These are phyloP conservation scores for Stachybotrys chartarum DNA, from an alignment of 2,329 filamentous ascomycete genomes.

Conservation along the genomic window DNA sequence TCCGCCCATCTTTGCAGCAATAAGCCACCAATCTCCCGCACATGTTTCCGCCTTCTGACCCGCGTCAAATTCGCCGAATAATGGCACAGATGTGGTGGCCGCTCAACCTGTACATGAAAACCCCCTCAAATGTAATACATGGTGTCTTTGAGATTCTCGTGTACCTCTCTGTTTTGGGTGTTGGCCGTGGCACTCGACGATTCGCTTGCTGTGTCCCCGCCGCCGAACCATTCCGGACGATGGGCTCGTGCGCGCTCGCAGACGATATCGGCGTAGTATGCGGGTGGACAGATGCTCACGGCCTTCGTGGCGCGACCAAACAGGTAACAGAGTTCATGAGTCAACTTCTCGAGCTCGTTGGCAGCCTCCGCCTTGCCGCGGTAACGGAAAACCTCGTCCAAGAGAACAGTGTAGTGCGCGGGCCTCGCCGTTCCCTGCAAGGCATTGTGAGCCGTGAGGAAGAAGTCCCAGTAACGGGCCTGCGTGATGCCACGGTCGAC, in stretches of 20 bases:
- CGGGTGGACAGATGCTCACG: constrained; percentile 79
- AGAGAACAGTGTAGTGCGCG: constrained; percentile 73
- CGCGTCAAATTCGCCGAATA: no score
- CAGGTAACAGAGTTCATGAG: constrained; percentile 74
- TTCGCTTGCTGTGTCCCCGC: constrained; percentile 23
- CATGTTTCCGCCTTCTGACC: no score
- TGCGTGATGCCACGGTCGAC: constrained; percentile 80
- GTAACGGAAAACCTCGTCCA: constrained; percentile 59
- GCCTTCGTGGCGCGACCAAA: constrained; percentile 84
- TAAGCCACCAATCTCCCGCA: no score
- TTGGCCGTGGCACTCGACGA: constrained; percentile 3
- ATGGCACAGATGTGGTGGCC: no score
- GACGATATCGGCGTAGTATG: constrained; percentile 84
- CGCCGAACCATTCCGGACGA: constrained; percentile 55
- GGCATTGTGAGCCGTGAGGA: constrained; percentile 71
- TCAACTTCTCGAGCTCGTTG: constrained; percentile 64
- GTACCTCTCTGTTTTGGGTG: constrained; percentile 23
- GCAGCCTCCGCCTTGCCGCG: constrained; percentile 39
- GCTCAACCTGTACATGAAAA: background rate
- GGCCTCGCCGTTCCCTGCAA: constrained; percentile 78
- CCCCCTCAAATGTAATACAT: constrained; percentile 50
- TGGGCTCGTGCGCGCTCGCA: constrained; percentile 73
- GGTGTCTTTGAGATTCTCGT: constrained; percentile 32
- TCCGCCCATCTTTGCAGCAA: no score
- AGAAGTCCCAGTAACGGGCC: constrained; percentile 75